Percentiles rank a stretch among this genome's conserved stretches.
phyloP scores from a whole-genome alignment of 371 early-diverging fungal genomes.

The Cokeromyces recurvatus region DNA sequence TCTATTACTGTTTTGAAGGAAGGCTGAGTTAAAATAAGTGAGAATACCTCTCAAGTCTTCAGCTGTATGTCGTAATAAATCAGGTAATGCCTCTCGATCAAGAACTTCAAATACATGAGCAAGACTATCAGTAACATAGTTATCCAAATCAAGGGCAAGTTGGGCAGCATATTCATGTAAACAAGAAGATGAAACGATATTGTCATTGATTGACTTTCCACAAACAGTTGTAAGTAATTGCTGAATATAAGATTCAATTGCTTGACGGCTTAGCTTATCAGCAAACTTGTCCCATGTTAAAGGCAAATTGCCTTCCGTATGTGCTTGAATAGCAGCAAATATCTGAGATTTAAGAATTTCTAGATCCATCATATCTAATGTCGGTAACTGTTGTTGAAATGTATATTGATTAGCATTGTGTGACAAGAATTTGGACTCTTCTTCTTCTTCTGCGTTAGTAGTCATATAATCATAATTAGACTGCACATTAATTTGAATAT shows the following conservation, averaged over 20 bases:
- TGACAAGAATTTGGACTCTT: slow-evolving; percentile 8
- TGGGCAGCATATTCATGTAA: slow-evolving; percentile 16
- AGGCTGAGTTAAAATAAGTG: slow-evolving; percentile 32
- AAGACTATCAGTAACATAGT: slow-evolving; percentile 20
- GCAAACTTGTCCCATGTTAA: slow-evolving; percentile 30
- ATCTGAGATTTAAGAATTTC: slow-evolving; percentile 42
- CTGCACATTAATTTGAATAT: slow-evolving; percentile 26
- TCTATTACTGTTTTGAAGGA: slow-evolving; percentile 19
- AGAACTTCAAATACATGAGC: slow-evolving; percentile 22
- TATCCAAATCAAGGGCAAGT: slow-evolving; percentile 24
- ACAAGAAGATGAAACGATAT: slow-evolving; percentile 20
- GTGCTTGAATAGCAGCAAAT: slow-evolving; percentile 38
- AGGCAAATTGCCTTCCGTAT: slow-evolving; percentile 34
- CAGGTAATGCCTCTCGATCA: slow-evolving; percentile 25
- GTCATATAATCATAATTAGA: background rate
- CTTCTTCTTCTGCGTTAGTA: too few species aligned
- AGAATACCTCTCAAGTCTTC: slow-evolving; percentile 29
- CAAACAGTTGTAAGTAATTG: slow-evolving; percentile 15
- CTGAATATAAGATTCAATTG: slow-evolving; percentile 22
- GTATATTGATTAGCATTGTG: slow-evolving; percentile 16
- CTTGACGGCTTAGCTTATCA: slow-evolving; percentile 17
- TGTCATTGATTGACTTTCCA: background rate
- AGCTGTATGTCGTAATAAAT: slow-evolving; percentile 29
- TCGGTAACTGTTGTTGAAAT: slow-evolving; percentile 15
- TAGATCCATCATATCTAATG: slow-evolving; percentile 31